phyloP scores from a whole-genome alignment of 225 moss, liverwort and hornwort species.

The Physcomitrium patens region DNA sequence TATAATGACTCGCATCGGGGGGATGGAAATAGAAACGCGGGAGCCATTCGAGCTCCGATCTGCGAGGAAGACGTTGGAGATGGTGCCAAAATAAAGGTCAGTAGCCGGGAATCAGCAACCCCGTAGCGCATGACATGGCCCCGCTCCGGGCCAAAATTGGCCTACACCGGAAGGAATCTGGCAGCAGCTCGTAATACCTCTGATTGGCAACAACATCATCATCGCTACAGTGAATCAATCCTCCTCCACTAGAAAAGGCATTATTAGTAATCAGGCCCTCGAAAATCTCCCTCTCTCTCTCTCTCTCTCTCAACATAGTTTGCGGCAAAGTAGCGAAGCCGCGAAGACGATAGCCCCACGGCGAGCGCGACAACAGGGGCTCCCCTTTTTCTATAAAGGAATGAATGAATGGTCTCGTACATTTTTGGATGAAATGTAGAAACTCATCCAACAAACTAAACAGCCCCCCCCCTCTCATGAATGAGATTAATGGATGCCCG shows the following conservation, averaged over 20 bases:
- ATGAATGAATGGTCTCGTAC: too few species aligned
- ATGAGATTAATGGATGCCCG: too few species aligned
- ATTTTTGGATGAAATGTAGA: too few species aligned
- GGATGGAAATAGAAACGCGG: constrained; percentile 5
- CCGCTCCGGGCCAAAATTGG: constrained; percentile 9
- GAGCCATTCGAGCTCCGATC: neutral
- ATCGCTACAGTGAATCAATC: too few species aligned
- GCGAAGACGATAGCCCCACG: too few species aligned
- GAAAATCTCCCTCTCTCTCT: too few species aligned
- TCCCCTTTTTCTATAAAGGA: too few species aligned
- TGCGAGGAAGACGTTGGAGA: constrained; percentile 14
- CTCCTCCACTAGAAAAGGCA: constrained; percentile 1
- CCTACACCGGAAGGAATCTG: neutral
- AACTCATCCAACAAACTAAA: too few species aligned
- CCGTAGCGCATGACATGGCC: constrained; percentile 1
- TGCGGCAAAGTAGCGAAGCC: neutral
- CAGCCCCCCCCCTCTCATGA: too few species aligned
- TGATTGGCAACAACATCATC: too few species aligned
- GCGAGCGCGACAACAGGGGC: too few species aligned
- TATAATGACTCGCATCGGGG: neutral
- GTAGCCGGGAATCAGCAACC: neutral
- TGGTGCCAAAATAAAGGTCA: constrained; percentile 1
- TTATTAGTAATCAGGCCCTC: neutral
- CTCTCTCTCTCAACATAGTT: constrained; percentile 12
- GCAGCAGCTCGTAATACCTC: neutral